phyloP scores from a whole-genome alignment of 2,329 filamentous ascomycete species.

The Botrytis porri region DNA sequence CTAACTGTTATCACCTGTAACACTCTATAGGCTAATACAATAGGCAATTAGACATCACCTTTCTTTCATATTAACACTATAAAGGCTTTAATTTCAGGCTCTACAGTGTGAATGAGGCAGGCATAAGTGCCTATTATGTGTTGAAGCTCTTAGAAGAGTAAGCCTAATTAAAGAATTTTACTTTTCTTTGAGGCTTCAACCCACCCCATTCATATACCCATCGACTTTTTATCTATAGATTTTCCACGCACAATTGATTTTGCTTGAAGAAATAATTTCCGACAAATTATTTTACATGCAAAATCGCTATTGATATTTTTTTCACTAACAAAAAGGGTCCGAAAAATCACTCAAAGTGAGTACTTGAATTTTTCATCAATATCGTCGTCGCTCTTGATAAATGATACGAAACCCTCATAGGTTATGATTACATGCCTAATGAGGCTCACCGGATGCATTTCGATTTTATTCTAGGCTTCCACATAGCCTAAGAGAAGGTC shows the following conservation, averaged over 20 bases:
- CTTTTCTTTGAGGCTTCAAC: neutral
- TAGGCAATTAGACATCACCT: neutral
- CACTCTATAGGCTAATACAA: neutral
- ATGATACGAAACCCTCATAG: neutral
- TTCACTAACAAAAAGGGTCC: neutral
- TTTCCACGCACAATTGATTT: neutral
- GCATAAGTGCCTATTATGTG: neutral
- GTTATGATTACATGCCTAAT: neutral
- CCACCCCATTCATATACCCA: neutral
- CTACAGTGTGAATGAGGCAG: neutral
- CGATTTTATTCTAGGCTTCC: neutral
- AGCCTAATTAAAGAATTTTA: neutral
- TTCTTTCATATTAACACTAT: neutral
- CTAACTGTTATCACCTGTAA: neutral
- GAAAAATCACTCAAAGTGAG: neutral
- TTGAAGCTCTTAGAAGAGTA: neutral
- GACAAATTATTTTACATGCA: neutral
- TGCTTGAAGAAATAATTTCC: neutral
- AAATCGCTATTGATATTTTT: neutral
- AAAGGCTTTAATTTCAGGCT: neutral
- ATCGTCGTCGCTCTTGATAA: neutral
- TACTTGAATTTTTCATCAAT: neutral
- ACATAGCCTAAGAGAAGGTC: neutral
- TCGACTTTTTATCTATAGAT: neutral
- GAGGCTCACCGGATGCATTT: neutral